Evolutionary conservation across 768 basidiomycete species (phyloP), one percentile per base, ranked within the genome.

Genomic region (Suillus subluteus): DNA sequence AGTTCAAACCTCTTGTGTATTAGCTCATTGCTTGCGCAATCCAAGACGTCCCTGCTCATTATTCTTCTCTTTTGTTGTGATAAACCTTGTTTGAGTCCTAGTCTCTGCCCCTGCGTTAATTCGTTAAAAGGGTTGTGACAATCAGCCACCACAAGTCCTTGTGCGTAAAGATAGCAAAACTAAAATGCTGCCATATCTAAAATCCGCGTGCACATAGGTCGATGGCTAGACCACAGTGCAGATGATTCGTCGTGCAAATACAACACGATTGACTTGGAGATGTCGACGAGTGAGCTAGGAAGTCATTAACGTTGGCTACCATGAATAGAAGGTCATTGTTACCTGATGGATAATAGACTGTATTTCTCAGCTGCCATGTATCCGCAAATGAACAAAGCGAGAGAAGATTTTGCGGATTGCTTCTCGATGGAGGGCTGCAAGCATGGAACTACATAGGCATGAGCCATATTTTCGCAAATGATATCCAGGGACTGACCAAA

Each of bases 171-270:
- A n/a, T n/a, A n/a, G n/a, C n/a, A n/a, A n/a, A n/a, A n/a, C n/a
- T n/a, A n/a, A n/a, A 95, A 70, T 95, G 89, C 73, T 98, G 95
- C 96, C 96, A 99, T 59, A 96, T 88, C 55, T 91, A 86, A 74
- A 98, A 99, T 0, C 97, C 97, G 55, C 92, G 88, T 2, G 92
- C 90, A 71, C 94, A 95, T 12, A 98, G 82, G 72, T 99, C 97
- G 68, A 98, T 89, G 0, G 93, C 95, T 15, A 96, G 82, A 4
- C 87, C 82, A 8, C 90, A 82, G 74, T 92, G 81, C 82, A 0
- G 89, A 88, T 8, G 83, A 80, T 59, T 91, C 88, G 66, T 94
- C 90, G 63, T 94, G 85, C 15, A 99, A 82, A 72, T 91, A 96
- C 11, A 90, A 70, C 0, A 85, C 82, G 64, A 98, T 86, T 0